A percentile compares a stretch with the other conserved stretches of the same genome.
phyloP scores from a whole-genome alignment of 306 rosid species.

The Benincasa hispida region DNA sequence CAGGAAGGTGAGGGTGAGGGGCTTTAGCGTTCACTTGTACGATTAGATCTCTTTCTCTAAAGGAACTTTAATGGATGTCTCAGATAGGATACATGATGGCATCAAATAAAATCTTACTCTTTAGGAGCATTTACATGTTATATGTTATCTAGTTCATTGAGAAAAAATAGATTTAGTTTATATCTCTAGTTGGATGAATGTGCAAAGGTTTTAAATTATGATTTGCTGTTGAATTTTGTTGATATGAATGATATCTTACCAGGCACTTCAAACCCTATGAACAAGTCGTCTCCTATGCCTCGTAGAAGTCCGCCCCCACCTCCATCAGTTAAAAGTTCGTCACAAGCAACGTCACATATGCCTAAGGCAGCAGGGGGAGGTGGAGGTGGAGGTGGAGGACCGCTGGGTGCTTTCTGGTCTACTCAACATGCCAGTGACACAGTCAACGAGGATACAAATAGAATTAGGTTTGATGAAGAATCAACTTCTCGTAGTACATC shows the following conservation, averaged over 20 bases:
- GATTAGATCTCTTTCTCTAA: neutral
- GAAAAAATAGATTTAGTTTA: neutral
- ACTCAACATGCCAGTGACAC: conserved; percentile 60
- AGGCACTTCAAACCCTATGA: conserved; percentile 43
- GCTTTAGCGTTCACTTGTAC: neutral
- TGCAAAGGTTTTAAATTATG: neutral
- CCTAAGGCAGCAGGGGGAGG: conserved; percentile 29
- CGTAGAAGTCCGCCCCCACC: conserved; percentile 75
- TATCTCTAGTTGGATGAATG: neutral
- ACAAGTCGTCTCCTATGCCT: conserved; percentile 48
- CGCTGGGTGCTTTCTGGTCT: conserved; percentile 90
- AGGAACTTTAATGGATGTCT: neutral
- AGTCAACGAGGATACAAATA: conserved; percentile 29
- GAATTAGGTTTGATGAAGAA: conserved; percentile 59
- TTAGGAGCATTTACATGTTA: neutral
- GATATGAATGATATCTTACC: conserved; percentile 15
- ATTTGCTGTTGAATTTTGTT: conserved; percentile 4
- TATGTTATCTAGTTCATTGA: neutral
- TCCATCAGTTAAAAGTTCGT: conserved; percentile 46
- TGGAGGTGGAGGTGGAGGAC: conserved; percentile 32
- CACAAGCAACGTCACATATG: conserved; percentile 37
- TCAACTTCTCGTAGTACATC: conserved; percentile 27
- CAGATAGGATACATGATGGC: neutral
- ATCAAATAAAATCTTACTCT: neutral
- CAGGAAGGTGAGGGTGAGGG: conserved; percentile 43